Evolutionary conservation across 352 stramenopile genomes (phyloP), one percentile per base, ranked within the genome.

Genomic region (Phytophthora colocasiae): DNA sequence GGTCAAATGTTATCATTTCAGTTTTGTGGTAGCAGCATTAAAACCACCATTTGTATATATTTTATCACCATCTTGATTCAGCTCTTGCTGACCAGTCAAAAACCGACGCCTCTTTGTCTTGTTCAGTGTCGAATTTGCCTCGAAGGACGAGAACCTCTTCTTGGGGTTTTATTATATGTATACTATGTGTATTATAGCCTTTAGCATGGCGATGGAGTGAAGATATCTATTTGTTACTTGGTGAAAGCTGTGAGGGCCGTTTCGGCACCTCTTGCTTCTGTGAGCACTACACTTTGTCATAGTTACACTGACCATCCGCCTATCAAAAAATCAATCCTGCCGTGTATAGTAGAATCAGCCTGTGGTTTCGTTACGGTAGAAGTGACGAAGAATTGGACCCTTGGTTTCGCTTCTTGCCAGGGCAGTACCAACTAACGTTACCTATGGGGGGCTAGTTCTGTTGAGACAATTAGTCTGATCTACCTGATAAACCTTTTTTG

Each of bases 261-360:
- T 71, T 83, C 80, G 77, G 77, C 69, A 38, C 68, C 71, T 69
- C 53, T 59, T 67, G 54, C 69, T 85, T 85, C 69, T 79, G 69
- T 85, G 77, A 85, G 74, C 74, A 77, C 47, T 73, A 78, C 65
- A 76, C 49, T 83, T 80, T 87, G 78, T 87, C 78, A 87, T 87
- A 87, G 78, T 87, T 87, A 87, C 78, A 87, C 78, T 87, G 78
- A 87, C 78, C 78, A 87, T 87, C 66, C 54, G 58, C 65, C 61
- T 60, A 24, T 27, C 19, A 64, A 63, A 36, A 36, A 1, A 11
- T 47, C 9, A 27, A 53, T 53, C 12, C 32, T 10, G 61, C 17
- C 29, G 40, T 31, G 17, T 22, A 15, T 38, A 19, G n/a, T 24
- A 34, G 22, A 54, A 24, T 22, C 22, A 22, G 22, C 26, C 9